Evolutionary conservation across 306 rosid genomes (phyloP).

Genomic region (Arachis hypogaea): DNA sequence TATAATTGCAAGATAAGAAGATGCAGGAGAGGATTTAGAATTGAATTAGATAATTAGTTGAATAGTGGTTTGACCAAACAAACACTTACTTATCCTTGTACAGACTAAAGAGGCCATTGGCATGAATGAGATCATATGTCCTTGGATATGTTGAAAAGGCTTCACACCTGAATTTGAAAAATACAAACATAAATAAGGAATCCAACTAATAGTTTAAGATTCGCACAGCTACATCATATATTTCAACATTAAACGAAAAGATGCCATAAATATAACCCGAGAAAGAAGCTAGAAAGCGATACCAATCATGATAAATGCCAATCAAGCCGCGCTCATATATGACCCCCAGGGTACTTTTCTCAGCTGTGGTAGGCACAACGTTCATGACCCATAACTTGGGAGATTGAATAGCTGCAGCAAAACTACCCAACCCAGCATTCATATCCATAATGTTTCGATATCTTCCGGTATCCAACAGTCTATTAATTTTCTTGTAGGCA

Average conservation of each 20-base stretch:
- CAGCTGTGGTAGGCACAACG: constrained; percentile 81
- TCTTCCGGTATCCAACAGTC: constrained; percentile 65
- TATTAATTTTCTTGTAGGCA: constrained; percentile 65
- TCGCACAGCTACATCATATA: not conserved
- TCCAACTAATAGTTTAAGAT: not conserved
- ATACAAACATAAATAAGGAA: constrained; percentile 12
- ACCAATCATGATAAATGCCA: constrained; percentile 91
- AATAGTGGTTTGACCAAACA: not conserved
- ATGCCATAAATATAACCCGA: not conserved
- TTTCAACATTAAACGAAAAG: constrained; percentile 6
- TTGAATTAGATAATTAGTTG: not conserved
- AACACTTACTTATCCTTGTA: constrained; percentile 46
- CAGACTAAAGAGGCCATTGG: constrained; percentile 43
- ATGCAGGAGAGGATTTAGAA: constrained; percentile 5
- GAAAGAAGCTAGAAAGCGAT: constrained; percentile 33
- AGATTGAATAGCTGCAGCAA: constrained; percentile 70
- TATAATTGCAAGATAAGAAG: not conserved
- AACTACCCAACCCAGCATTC: constrained; percentile 82
- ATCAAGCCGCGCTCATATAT: constrained; percentile 78
- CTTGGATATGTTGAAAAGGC: constrained; percentile 49
- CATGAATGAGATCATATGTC: constrained; percentile 51
- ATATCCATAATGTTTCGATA: constrained; percentile 67
- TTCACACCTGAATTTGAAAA: constrained; percentile 40
- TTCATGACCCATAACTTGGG: constrained; percentile 89
- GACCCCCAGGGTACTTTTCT: constrained; percentile 68